Base-by-base conservation (phyloP, 352 stramenopile genomes). In the Globisporangium nunn region DNA sequence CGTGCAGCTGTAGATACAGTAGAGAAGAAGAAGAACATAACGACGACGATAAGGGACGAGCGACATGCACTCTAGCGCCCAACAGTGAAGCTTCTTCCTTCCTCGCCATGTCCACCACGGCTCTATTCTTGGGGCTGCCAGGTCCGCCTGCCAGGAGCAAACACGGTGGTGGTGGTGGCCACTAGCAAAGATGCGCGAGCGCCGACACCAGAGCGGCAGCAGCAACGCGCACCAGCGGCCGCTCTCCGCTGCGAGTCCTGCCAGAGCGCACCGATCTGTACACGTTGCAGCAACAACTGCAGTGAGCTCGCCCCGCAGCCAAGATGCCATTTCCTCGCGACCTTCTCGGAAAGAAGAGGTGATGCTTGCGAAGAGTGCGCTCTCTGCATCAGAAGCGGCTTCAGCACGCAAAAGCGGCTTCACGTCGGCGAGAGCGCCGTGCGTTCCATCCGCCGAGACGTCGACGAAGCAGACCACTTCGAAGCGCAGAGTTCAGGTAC, bases 191-290 rank as follows among this genome's bases (percentile, higher is more conserved):
- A 78, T 83, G 67, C 64, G 76, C 40, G 70, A 74, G 56, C 72
- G 74, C 23, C 72, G 77, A 5, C 77, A 85, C 48, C 56, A 68
- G 23, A 87, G 68, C 31, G 77, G 77, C 59, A 81, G 63, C 45
- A 85, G 74, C 69, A 87, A 87, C 35, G 67, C 64, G 8, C 18
- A 58, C n/a, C 58, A 65, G 17, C 59, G 30, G 2, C 47, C 52
- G 3, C 11, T n/a, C 14, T 59, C 51, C 1, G 48, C 47, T n/a
- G 47, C 43, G 46, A 61, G 37, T 10, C 45, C 28, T 5, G 33
- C n/a, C 2, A 41, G 31, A 44, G 35, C 8, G 4, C 47, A 49
- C 12, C 44, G 23, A 4, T 28, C 33, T 12, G 18, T 35, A 18
- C 12, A 15, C 0, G 30, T 40, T 8, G 30, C 48, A 0, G 12